These are phyloP conservation scores for Thermomyces lanuginosus DNA, from an alignment of 2,329 filamentous ascomycete species.

Conservation along the genomic window DNA sequence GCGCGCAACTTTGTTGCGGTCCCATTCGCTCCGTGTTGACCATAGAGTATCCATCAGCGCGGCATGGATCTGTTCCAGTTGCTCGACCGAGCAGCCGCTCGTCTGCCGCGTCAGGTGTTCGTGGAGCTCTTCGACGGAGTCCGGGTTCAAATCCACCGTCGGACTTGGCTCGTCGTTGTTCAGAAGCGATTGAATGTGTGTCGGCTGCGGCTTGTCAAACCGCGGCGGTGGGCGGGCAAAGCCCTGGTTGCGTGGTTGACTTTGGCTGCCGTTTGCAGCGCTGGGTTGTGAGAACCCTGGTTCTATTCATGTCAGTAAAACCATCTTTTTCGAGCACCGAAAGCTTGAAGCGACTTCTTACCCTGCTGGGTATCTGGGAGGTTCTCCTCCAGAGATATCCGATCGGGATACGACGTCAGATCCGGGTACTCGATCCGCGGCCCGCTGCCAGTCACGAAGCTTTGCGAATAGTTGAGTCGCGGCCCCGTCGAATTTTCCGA, in stretches of 20 bases:
- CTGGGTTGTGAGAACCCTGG: constrained; percentile 16
- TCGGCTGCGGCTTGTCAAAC: constrained; percentile 19
- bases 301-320: constrained; percentile 11
- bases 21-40: constrained; percentile 63
- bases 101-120: constrained; percentile 49
- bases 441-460: constrained; percentile 29
- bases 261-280: constrained; percentile 19
- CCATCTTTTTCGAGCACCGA: constrained; percentile 11
- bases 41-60: constrained; percentile 83
- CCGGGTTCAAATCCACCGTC: constrained; percentile 29
- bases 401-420: constrained; percentile 32
- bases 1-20: constrained; percentile 56
- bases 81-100: constrained; percentile 71
- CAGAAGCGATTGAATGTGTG: constrained; percentile 18
- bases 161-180: constrained; percentile 16
- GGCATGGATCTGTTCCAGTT: constrained; percentile 84
- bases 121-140: constrained; percentile 42
- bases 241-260: constrained; percentile 17
- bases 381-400: constrained; percentile 41
- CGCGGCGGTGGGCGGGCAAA: constrained; percentile 12
- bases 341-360: constrained; percentile 15
- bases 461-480: constrained; percentile 53
- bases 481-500: constrained; percentile 56
- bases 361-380: constrained; percentile 48
- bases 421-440: constrained; percentile 35